phyloP scores from a whole-genome alignment of 768 basidiomycete species.

The Pholiota molesta region DNA sequence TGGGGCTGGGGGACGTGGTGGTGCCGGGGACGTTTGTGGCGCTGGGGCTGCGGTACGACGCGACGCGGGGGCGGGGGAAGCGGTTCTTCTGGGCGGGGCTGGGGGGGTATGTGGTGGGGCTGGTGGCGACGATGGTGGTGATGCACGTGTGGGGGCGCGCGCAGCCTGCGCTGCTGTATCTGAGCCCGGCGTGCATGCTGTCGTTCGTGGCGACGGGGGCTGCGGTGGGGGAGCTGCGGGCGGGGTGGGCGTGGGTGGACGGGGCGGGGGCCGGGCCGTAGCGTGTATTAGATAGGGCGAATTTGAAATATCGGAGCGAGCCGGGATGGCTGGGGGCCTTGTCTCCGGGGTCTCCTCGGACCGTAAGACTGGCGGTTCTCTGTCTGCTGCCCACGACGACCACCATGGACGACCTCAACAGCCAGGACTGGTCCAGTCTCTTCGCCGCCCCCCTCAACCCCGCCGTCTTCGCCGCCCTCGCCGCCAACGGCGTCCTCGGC shows the following conservation, averaged over 20 bases:
- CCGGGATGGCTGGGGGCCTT: slow-evolving; percentile 19
- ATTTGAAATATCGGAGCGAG: slow-evolving; percentile 12
- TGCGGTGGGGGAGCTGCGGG: slow-evolving; percentile 66
- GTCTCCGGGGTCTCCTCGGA: slow-evolving; percentile 11
- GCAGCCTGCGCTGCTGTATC: slow-evolving; percentile 92
- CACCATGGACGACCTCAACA: slow-evolving; percentile 25
- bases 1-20: slow-evolving; percentile 91
- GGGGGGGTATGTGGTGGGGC: slow-evolving; percentile 71
- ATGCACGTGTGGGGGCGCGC: slow-evolving; percentile 80
- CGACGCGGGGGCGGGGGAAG: slow-evolving; percentile 47
- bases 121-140: slow-evolving; percentile 76
- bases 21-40: slow-evolving; percentile 72
- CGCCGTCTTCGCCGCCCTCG: slow-evolving; percentile 59
- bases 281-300: slow-evolving; percentile 25
- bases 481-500: slow-evolving; percentile 61
- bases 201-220: slow-evolving; percentile 65
- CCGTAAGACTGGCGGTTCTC: slow-evolving; percentile 8
- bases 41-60: slow-evolving; percentile 85
- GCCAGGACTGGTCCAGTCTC: slow-evolving; percentile 54
- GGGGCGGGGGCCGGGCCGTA: slow-evolving; percentile 31
- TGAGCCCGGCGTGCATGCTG: slow-evolving; percentile 81
- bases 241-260: slow-evolving; percentile 77
- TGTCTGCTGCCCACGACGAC: slow-evolving; percentile 16
- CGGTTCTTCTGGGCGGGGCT: slow-evolving; percentile 79
- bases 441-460: slow-evolving; percentile 69